Conservation (phyloP, 345 rosid genomes). For the Mangifera indica region DNA sequence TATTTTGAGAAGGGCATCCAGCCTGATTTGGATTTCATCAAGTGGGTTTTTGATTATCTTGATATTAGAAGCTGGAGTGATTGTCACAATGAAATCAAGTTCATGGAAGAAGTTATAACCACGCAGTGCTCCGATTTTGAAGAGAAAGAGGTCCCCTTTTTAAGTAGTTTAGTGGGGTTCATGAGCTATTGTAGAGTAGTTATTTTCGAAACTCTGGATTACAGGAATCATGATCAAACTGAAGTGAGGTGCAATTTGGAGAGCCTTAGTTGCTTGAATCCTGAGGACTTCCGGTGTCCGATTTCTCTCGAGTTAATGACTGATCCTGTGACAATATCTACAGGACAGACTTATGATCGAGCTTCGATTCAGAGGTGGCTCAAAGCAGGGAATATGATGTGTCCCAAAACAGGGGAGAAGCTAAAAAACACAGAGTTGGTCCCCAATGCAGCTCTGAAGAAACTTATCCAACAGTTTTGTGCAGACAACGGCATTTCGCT, state of each 20-base stretch:
- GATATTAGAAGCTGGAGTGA: conserved; percentile 60
- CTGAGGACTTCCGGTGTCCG: conserved; percentile 82
- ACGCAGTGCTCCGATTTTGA: conserved; percentile 34
- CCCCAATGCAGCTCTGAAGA: conserved; percentile 53
- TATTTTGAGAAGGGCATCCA: conserved; percentile 52
- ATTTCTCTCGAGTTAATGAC: conserved; percentile 84
- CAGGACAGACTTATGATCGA: conserved; percentile 89
- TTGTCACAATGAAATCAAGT: conserved; percentile 54
- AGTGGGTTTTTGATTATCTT: conserved; percentile 48
- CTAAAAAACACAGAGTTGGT: conserved; percentile 50
- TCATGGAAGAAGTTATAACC: conserved; percentile 55
- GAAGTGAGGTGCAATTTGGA: conserved; percentile 35
- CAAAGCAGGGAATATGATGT: conserved; percentile 58
- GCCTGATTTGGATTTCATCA: conserved; percentile 42
- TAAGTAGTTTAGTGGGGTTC: conserved; percentile 58
- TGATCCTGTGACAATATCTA: conserved; percentile 76
- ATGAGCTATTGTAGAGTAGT: conserved; percentile 70
- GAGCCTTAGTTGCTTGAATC: conserved; percentile 50
- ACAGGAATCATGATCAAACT: conserved; percentile 26
- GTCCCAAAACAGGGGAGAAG: conserved; percentile 85
- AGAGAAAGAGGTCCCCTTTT: conserved; percentile 45
- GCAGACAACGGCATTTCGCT: conserved; percentile 46
- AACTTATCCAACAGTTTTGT: conserved; percentile 60
- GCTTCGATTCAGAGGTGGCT: conserved; percentile 79
- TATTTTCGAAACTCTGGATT: conserved; percentile 40